phyloP scores from a whole-genome alignment of 2,329 filamentous ascomycete genomes.

The Chrysoporthe puriensis region DNA sequence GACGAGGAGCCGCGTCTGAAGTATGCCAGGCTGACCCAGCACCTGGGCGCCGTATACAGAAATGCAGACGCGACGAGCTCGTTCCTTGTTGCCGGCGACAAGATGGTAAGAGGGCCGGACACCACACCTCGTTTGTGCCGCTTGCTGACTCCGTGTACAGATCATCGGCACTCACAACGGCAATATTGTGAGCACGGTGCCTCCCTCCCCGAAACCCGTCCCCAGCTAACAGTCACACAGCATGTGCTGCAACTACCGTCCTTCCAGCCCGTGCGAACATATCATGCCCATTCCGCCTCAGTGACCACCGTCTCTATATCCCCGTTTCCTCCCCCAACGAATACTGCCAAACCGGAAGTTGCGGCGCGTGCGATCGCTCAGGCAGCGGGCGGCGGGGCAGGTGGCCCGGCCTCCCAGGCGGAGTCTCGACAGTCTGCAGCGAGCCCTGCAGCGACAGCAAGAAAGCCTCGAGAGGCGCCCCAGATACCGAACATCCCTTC shows the following conservation, averaged over 20 bases:
- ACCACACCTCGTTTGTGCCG: conserved; percentile 11
- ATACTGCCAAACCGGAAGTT: conserved; percentile 47
- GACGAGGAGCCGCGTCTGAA: conserved; percentile 95
- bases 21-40: conserved; percentile 83
- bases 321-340: conserved; percentile 69
- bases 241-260: conserved; percentile 84
- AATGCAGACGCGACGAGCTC: conserved; percentile 94
- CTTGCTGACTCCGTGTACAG: conserved; percentile 52
- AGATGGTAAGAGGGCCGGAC: conserved; percentile 70
- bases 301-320: conserved; percentile 90
- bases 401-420: conserved; percentile 38
- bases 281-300: conserved; percentile 90
- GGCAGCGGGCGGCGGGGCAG: conserved; percentile 41
- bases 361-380: conserved; percentile 36
- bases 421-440: conserved; percentile 46
- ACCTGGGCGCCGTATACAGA: conserved; percentile 80
- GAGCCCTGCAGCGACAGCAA: conserved; percentile 55
- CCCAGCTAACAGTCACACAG: conserved; percentile 49
- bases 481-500: conserved; percentile 75
- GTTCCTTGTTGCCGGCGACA: conserved; percentile 90
- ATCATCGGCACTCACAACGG: conserved; percentile 95
- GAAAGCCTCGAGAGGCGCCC: conserved; percentile 54
- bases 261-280: conserved; percentile 80
- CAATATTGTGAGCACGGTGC: conserved; percentile 72
- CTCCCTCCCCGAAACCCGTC: not conserved